Evolutionary conservation across 495 filamentous ascomycete genomes (phyloP).

Genomic region (Xylaria grammica): DNA sequence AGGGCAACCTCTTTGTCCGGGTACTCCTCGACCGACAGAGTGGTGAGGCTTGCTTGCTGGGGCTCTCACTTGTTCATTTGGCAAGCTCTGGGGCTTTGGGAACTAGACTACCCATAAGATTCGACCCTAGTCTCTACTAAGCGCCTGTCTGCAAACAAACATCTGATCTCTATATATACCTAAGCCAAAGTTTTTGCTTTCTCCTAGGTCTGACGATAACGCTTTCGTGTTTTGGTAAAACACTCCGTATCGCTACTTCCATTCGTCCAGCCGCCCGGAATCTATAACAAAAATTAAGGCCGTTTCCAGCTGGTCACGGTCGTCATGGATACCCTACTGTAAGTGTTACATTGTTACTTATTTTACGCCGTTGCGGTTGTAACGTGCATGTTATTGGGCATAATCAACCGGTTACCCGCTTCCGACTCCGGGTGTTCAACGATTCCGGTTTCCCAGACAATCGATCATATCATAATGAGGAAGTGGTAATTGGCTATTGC

Average conservation of each 20-base stretch:
- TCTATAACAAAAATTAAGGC: not conserved
- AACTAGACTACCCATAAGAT: not conserved
- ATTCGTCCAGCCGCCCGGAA: not conserved
- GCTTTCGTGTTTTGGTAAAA: not conserved
- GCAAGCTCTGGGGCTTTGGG: not conserved
- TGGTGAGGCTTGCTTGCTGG: not conserved
- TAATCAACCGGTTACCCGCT: not conserved
- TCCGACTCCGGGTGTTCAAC: not conserved
- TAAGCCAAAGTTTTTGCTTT: not conserved
- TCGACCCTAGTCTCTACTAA: not conserved
- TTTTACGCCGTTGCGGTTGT: slow-evolving; percentile 16
- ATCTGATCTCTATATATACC: not conserved
- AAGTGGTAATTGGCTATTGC: slow-evolving; percentile 1
- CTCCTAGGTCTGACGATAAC: not conserved
- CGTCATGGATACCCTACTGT: slow-evolving; percentile 82
- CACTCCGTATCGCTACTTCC: slow-evolving; percentile 3
- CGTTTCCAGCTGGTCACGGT: slow-evolving; percentile 15
- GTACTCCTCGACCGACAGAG: not conserved
- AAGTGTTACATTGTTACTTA: slow-evolving; percentile 46
- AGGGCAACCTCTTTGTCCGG: not conserved
- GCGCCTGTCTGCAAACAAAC: no score
- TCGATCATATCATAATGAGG: not conserved
- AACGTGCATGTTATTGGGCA: slow-evolving; percentile 12
- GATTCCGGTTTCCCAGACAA: slow-evolving; percentile 2
- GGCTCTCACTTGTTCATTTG: not conserved